Base-by-base conservation (phyloP, 768 basidiomycete species). In the Royoungia palumana region DNA sequence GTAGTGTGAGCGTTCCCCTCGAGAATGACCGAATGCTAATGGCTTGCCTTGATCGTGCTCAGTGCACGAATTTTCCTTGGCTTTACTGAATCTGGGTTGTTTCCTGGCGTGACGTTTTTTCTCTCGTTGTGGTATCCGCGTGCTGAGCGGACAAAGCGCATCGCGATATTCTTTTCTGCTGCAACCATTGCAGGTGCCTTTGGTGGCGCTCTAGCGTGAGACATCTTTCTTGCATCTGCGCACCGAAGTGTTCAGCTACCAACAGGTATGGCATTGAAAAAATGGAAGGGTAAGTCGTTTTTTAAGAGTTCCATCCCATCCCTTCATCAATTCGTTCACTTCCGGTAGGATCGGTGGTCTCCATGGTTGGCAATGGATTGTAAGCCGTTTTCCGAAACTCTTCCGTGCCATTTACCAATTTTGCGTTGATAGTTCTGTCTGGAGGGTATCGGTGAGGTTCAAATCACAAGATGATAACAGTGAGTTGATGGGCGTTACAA, bases 131-230 rank as follows among this genome's bases (percentile, higher is more conserved):
- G 80, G 80, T 78, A 85, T 58, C 71, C 77, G 14, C 67, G 75
- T 36, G 65, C 67, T 42, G 81, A 83, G 58, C 75, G 79, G 44
- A 78, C 77, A 6, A 64, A 67, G 48, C 75, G 81, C 27, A 70
- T 79, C 38, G 77, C 80, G 7, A 69, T 82, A 21, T 82, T 83
- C 70, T 81, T 81, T 65, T 75, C 75, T 13, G 78, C 79, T 40
- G 79, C 79, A 7, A 80, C 79, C 2, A 59, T 77, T 40, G 74
- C 79, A 21, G 80, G 70, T 35, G 60, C 65, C 53, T 78, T 65
- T 62, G 74, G 76, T 36, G 76, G 77, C 32, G 55, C 77, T 35
- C 64, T 56, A 19, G 76, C 76, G 34, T 78, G 59, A 53, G 74
- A 46, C 14, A 11, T 8, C 16, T 38, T 21, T 6, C 21, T 32